phyloP scores from a whole-genome alignment of 1,284 basidiomycete species.

The Hypsizygus ulmarius region DNA sequence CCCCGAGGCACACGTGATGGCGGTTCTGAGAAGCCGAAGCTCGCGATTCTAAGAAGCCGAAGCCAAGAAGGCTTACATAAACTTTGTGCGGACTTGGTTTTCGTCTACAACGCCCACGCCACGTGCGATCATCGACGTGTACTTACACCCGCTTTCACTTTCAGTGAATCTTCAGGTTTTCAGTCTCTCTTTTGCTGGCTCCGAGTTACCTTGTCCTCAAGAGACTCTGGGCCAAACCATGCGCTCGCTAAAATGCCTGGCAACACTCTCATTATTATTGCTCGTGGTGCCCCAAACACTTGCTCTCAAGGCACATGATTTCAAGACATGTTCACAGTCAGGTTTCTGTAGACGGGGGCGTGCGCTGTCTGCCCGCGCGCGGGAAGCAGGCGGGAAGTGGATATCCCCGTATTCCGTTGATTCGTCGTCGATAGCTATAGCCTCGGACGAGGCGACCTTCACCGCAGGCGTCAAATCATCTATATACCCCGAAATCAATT shows the following conservation, averaged over 20 bases:
- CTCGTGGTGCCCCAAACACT: conserved; percentile 32
- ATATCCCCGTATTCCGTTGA: conserved; percentile 82
- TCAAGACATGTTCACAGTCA: conserved; percentile 88
- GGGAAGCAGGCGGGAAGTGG: conserved; percentile 58
- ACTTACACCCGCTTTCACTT: neutral
- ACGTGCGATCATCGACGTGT: conserved; percentile 11
- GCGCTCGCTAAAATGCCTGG: conserved; percentile 38
- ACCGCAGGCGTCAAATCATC: conserved; percentile 71
- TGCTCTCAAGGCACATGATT: conserved; percentile 77
- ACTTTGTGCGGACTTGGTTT: too few relatives aligned
- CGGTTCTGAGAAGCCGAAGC: too few relatives aligned
- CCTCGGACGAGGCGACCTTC: conserved; percentile 58
- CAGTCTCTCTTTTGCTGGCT: neutral
- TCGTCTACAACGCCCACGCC: too few relatives aligned
- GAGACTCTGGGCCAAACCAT: conserved; percentile 22
- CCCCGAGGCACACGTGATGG: too few relatives aligned
- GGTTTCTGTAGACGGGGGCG: conserved; percentile 90
- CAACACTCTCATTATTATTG: conserved; percentile 32
- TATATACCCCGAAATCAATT: conserved; percentile 80
- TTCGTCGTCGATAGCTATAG: conserved; percentile 47
- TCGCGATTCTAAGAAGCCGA: too few relatives aligned
- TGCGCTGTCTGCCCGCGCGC: conserved; percentile 70
- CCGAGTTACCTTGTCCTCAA: conserved; percentile 1
- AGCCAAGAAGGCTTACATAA: too few relatives aligned
- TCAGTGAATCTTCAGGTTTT: neutral